Percentiles rank a stretch among this genome's conserved stretches.
These are phyloP conservation scores for Acanthochlamys bracteata DNA, from an alignment of 106 monocot species.

Conservation along the genomic window DNA sequence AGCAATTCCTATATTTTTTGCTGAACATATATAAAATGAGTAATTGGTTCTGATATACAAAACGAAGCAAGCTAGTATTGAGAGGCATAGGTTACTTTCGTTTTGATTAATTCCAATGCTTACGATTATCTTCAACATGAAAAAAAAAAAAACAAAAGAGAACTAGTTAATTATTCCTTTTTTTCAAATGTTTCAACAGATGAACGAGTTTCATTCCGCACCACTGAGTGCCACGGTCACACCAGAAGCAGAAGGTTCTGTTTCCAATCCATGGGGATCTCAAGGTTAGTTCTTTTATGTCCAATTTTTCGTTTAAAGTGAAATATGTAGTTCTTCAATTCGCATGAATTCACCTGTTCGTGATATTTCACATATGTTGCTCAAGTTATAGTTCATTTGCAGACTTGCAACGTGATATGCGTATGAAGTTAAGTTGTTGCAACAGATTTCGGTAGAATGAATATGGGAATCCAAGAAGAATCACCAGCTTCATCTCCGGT, in stretches of 20 bases:
- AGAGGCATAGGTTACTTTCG: too few species aligned
- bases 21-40: too few species aligned
- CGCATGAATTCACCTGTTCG: too few species aligned
- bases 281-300: constrained; percentile 5
- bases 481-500: background rate
- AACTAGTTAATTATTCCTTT: background rate
- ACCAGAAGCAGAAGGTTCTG: constrained; percentile 3
- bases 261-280: constrained; percentile 6
- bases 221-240: constrained; percentile 17
- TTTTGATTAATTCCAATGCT: too few species aligned
- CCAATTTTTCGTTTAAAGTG: too few species aligned
- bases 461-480: background rate
- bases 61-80: too few species aligned
- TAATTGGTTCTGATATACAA: too few species aligned
- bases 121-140: background rate
- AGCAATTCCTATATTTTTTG: background rate
- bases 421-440: background rate
- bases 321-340: too few species aligned
- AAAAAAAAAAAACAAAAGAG: too few species aligned
- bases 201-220: constrained; percentile 32
- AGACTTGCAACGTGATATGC: too few species aligned
- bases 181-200: constrained; percentile 13
- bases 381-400: too few species aligned
- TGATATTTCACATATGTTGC: too few species aligned
- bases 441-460: background rate